Evolutionary conservation across 2,329 filamentous ascomycete genomes (phyloP).

Genomic region (Kalmusia sp.): DNA sequence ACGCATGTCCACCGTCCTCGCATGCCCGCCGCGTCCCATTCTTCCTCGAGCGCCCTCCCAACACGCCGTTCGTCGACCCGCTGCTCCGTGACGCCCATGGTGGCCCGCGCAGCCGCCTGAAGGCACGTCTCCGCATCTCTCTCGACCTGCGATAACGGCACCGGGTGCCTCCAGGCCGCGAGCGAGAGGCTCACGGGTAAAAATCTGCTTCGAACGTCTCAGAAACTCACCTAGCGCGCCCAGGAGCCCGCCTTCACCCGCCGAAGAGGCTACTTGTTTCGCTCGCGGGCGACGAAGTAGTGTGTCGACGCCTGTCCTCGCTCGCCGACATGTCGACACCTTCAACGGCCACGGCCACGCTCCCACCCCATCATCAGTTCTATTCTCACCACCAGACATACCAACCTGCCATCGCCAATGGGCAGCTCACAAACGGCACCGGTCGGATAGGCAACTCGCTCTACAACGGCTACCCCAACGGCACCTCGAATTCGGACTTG

Average conservation of each 20-base stretch:
- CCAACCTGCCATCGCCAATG: constrained; percentile 44
- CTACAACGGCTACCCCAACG: constrained; percentile 49
- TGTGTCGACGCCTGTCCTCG: constrained; percentile 35
- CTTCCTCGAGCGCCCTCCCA: constrained; percentile 25
- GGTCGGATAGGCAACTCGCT: constrained; percentile 44
- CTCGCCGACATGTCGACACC: constrained; percentile 51
- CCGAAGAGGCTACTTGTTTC: constrained; percentile 18
- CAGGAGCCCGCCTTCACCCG: constrained; percentile 18
- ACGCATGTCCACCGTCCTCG: constrained; percentile 20
- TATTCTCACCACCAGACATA: constrained; percentile 50
- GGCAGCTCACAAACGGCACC: constrained; percentile 40
- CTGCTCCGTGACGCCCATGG: constrained; percentile 20
- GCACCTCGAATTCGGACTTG: constrained; percentile 43
- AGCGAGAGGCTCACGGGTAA: constrained; percentile 20
- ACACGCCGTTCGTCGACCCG: constrained; percentile 8
- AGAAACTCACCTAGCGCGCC: constrained; percentile 17
- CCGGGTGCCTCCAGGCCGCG: constrained; percentile 21
- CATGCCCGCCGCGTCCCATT: constrained; percentile 26
- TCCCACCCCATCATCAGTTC: constrained; percentile 49
- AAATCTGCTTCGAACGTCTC: constrained; percentile 20
- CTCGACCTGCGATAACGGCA: constrained; percentile 37
- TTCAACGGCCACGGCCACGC: constrained; percentile 52
- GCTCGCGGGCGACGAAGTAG: constrained; percentile 30
- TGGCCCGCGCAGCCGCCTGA: constrained; percentile 28
- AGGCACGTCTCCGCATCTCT: constrained; percentile 32